These are phyloP conservation scores for Scutellaria baicalensis DNA, from an alignment of 257 asterid genomes.

Conservation along the genomic window DNA sequence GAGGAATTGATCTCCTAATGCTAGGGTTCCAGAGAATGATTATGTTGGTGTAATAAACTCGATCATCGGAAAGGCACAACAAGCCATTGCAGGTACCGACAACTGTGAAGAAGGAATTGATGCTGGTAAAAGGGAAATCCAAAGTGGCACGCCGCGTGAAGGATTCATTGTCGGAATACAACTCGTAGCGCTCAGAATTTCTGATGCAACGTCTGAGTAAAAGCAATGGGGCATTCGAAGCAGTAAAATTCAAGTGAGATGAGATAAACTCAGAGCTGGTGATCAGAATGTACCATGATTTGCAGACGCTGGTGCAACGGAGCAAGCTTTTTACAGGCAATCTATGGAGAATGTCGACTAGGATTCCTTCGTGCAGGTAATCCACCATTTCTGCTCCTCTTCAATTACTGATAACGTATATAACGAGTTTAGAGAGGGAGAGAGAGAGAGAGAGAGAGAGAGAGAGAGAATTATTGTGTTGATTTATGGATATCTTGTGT, in stretches of 20 bases:
- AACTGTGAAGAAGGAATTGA: constrained; percentile 31
- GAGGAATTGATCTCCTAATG: constrained; percentile 21
- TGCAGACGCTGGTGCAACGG: constrained; percentile 43
- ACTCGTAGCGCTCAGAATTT: constrained; percentile 23
- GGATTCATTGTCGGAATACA: constrained; percentile 20
- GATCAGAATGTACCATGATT: constrained; percentile 42
- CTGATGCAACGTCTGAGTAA: constrained; percentile 23
- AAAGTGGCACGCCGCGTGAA: not conserved
- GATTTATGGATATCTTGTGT: too few relatives aligned
- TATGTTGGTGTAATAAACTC: constrained; percentile 20
- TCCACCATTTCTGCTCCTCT: constrained; percentile 26
- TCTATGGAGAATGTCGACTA: constrained; percentile 33
- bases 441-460: not conserved
- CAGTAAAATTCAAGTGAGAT: constrained; percentile 26
- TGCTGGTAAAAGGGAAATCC: constrained; percentile 32
- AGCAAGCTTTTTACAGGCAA: constrained; percentile 30
- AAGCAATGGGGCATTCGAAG: constrained; percentile 1
- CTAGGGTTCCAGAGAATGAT: constrained; percentile 43
- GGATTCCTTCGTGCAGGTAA: constrained; percentile 24
- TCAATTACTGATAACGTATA: not conserved
- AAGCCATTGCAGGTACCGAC: constrained; percentile 45
- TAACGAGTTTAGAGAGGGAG: not conserved
- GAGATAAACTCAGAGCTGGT: constrained; percentile 28
- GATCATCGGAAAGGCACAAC: constrained; percentile 46
- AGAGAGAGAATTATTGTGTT: too few relatives aligned